A percentile compares a stretch with the other conserved stretches of the same genome.
phyloP scores from a whole-genome alignment of 805 yeast genomes.

The Limtongia smithiae region DNA sequence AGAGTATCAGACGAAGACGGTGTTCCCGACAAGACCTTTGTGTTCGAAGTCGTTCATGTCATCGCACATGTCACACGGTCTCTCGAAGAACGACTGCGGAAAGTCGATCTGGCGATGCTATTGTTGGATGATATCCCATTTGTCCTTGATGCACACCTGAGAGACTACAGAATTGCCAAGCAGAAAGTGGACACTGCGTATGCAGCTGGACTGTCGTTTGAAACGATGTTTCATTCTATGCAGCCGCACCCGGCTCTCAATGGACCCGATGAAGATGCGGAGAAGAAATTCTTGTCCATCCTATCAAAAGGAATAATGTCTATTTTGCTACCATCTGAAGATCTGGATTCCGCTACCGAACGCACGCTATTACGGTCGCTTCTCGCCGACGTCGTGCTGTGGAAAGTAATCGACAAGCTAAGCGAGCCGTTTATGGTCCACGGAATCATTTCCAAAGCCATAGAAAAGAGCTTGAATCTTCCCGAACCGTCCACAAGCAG shows the following conservation, averaged over 20 bases:
- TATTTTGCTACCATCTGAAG: slow-evolving; percentile 43
- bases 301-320: slow-evolving; percentile 40
- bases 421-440: slow-evolving; percentile 53
- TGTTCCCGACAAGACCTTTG: slow-evolving; percentile 42
- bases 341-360: slow-evolving; percentile 42
- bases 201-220: slow-evolving; percentile 37
- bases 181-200: slow-evolving; percentile 36
- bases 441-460: slow-evolving; percentile 40
- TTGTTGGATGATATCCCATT: slow-evolving; percentile 47
- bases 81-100: slow-evolving; percentile 37
- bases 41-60: slow-evolving; percentile 41
- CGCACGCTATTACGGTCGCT: slow-evolving; percentile 42
- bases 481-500: background rate
- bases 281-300: slow-evolving; percentile 39
- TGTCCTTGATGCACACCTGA: slow-evolving; percentile 42
- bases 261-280: slow-evolving; percentile 25
- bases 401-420: slow-evolving; percentile 44
- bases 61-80: slow-evolving; percentile 43
- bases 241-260: slow-evolving; percentile 40
- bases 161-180: slow-evolving; percentile 34
- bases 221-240: slow-evolving; percentile 38
- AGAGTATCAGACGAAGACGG: slow-evolving; percentile 35
- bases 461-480: slow-evolving; percentile 22
- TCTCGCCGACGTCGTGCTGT: slow-evolving; percentile 44
- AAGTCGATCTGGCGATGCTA: slow-evolving; percentile 39